phyloP scores from a whole-genome alignment of 2,329 filamentous ascomycete species.

The Leptographium galeiforme region DNA sequence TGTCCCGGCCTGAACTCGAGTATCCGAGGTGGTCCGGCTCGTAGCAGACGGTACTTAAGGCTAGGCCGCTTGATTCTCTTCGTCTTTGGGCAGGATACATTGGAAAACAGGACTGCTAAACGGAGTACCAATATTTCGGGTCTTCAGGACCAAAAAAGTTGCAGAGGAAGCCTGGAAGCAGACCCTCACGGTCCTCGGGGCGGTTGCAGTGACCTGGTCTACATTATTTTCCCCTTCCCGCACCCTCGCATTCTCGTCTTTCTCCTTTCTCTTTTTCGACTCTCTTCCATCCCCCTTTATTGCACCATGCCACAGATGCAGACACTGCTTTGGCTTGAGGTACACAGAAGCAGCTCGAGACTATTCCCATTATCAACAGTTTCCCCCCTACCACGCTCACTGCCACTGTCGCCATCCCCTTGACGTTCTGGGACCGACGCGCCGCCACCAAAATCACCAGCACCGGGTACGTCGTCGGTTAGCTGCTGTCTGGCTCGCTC shows the following conservation, averaged over 20 bases:
- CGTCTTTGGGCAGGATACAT: not conserved
- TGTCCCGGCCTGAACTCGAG: no score
- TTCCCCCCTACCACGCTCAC: not conserved
- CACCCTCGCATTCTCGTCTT: no score
- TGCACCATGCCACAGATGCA: not conserved
- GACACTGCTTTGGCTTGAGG: not conserved
- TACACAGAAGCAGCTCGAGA: not conserved
- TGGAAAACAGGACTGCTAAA: not conserved
- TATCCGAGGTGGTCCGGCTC: not conserved
- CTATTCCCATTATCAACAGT: no score
- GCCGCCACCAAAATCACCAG: not conserved
- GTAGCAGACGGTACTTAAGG: not conserved
- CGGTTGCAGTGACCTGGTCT: not conserved
- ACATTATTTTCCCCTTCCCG: not conserved
- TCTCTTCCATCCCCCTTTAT: not conserved
- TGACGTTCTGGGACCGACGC: not conserved
- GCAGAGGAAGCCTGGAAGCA: no score
- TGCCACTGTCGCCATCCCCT: not conserved
- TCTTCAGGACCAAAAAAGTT: not conserved
- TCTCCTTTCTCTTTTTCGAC: not conserved
- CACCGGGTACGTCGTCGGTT: not conserved
- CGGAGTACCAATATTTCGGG: not conserved
- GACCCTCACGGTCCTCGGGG: not conserved
- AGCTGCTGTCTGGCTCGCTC: not conserved
- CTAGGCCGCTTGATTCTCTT: not conserved